Conservation (phyloP, 306 rosid genomes). For the Hippophae rhamnoides region DNA sequence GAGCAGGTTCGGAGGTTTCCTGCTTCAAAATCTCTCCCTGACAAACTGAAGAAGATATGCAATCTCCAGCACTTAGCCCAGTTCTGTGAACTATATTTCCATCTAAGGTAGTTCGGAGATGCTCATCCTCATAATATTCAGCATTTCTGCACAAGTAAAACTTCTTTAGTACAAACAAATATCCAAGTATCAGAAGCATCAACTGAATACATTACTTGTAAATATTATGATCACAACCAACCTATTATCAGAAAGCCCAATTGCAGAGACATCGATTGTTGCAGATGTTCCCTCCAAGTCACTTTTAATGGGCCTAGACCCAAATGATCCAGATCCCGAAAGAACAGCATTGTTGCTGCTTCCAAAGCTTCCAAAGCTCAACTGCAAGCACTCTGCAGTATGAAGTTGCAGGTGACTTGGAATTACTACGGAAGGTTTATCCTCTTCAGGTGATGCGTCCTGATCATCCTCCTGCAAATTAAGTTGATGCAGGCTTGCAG, state of each 20-base stretch:
- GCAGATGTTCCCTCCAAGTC: constrained; percentile 70
- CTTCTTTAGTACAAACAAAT: constrained; percentile 21
- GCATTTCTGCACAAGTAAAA: constrained; percentile 56
- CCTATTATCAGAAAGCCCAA: constrained; percentile 67
- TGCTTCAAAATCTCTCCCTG: constrained; percentile 69
- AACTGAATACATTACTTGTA: background rate
- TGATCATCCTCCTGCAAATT: constrained; percentile 54
- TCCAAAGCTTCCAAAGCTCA: constrained; percentile 99
- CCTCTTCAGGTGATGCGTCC: constrained; percentile 56
- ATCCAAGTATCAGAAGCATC: constrained; percentile 45
- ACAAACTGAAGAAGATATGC: constrained; percentile 58
- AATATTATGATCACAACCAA: constrained; percentile 9
- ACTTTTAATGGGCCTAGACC: constrained; percentile 38
- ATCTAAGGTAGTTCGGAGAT: constrained; percentile 49
- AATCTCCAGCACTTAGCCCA: constrained; percentile 43
- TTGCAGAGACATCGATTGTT: constrained; percentile 49
- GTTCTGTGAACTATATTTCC: constrained; percentile 60
- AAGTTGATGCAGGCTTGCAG: constrained; percentile 68
- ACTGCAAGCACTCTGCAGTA: constrained; percentile 74
- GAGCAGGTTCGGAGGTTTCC: constrained; percentile 54
- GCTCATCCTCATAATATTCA: constrained; percentile 79
- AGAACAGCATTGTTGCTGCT: constrained; percentile 48
- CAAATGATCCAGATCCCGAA: constrained; percentile 38
- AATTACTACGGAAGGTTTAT: constrained; percentile 68
- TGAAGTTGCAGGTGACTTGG: constrained; percentile 90